Evolutionary conservation across 169 alveolate genomes (phyloP), one percentile per base, ranked within the genome.

Genomic region (Plasmodium cynomolgi): DNA sequence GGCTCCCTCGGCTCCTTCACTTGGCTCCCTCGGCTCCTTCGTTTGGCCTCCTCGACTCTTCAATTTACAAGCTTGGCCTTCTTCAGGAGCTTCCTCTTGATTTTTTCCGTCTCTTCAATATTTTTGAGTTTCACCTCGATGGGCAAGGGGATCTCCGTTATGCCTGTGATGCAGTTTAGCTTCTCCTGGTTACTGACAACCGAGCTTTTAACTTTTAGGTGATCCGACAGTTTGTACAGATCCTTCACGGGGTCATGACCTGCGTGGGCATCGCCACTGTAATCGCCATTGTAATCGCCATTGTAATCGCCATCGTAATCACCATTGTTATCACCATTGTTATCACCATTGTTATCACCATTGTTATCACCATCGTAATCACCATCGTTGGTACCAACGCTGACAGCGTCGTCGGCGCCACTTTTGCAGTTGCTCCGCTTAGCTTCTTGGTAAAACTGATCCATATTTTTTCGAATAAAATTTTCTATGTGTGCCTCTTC

Each of bases 401-500:
- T 47, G 58, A n/a, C 58, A 47, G 11, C 80, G 26, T 82, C 50
- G 7, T 75, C 75, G 8, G 23, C 73, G 39, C 62, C 15, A 4
- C 8, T 37, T 31, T 23, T 37, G 41, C 23, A 1, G 0, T 15
- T 74, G 1, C 11, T 31, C 54, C 13, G 13, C 15, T 74, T 74
- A 31, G 1, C 41, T 1, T 88, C 80, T 33, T 88, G 90, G 71
- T 79, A 88, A 58, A 72, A 79, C 72, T 88, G 90, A 17, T 77
- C 81, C 94, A 88, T 88, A 88, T 88, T 88, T 41, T 88, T 79
- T 79, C 37, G 58, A 23, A 88, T 88, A 79, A 88, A 88, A 44
- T 77, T 11, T 77, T 88, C 90, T 88, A 88, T 79, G 47, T 88
- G 90, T 34, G 88, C 94, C 68, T 88, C 90, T 62, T 88, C 94